Evolutionary conservation across 257 asterid species (phyloP).

Genomic region (Forsythia viridissima): DNA sequence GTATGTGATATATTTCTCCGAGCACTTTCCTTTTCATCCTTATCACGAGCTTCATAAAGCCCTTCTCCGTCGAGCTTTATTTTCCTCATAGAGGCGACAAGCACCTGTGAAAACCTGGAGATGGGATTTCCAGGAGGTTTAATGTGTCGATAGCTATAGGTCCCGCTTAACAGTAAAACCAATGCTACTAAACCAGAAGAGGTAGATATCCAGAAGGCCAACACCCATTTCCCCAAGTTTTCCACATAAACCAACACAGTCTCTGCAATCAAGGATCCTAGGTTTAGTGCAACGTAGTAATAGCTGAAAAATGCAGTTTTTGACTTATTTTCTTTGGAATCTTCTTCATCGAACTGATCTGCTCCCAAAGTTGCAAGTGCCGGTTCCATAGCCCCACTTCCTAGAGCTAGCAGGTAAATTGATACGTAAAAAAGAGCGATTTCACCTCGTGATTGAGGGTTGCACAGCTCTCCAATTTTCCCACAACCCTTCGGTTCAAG

Average conservation of each 20-base stretch:
- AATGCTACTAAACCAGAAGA: slow-evolving; percentile 61
- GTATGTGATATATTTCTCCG: slow-evolving; percentile 49
- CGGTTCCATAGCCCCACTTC: slow-evolving; percentile 90
- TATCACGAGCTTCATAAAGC: slow-evolving; percentile 50
- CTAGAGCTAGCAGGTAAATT: slow-evolving; percentile 68
- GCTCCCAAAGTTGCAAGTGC: slow-evolving; percentile 84
- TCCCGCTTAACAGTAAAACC: slow-evolving; percentile 52
- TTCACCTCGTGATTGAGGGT: slow-evolving; percentile 51
- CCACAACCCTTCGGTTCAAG: slow-evolving; percentile 80
- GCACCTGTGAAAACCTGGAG: slow-evolving; percentile 64
- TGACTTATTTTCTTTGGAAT: slow-evolving; percentile 56
- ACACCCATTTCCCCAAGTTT: slow-evolving; percentile 65
- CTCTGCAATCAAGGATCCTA: slow-evolving; percentile 79
- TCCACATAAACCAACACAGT: slow-evolving; percentile 65
- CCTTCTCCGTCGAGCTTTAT: slow-evolving; percentile 50
- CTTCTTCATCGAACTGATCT: slow-evolving; percentile 82
- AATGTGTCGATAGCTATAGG: slow-evolving; percentile 53
- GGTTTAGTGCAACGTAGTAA: slow-evolving; percentile 71
- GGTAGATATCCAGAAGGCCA: slow-evolving; percentile 89
- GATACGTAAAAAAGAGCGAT: slow-evolving; percentile 63
- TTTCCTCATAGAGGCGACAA: slow-evolving; percentile 68
- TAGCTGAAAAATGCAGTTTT: slow-evolving; percentile 67
- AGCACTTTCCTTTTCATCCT: slow-evolving; percentile 41
- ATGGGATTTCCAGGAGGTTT: slow-evolving; percentile 69
- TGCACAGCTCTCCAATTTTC: slow-evolving; percentile 47